Conservation (phyloP, 1,284 basidiomycete species). For the Ceratorhiza oryzae-sativae region DNA sequence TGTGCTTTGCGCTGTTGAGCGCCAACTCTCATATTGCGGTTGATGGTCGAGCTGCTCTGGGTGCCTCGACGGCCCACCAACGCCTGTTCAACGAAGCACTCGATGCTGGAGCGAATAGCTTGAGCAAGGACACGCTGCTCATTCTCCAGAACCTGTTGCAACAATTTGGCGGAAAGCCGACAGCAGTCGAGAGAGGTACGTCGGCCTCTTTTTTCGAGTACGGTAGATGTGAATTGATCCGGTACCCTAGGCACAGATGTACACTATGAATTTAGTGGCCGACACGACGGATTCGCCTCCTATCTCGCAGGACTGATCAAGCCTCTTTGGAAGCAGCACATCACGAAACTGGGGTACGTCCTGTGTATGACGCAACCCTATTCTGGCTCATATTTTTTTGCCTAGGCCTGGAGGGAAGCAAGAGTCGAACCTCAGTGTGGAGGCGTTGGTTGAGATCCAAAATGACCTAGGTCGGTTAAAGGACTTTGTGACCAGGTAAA, state of each 20-base stretch:
- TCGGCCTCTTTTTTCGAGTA: background rate
- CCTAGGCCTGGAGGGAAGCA: slow-evolving; percentile 58
- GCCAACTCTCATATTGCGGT: slow-evolving; percentile 37
- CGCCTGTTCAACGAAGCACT: slow-evolving; percentile 35
- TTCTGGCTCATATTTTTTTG: slow-evolving; percentile 35
- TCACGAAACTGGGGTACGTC: slow-evolving; percentile 68
- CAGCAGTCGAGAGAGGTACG: slow-evolving; percentile 30
- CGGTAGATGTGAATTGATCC: background rate
- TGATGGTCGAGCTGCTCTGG: slow-evolving; percentile 28
- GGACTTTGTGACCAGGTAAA: slow-evolving; percentile 64
- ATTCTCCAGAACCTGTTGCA: slow-evolving; percentile 31
- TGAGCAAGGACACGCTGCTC: slow-evolving; percentile 37
- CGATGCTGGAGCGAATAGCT: slow-evolving; percentile 23
- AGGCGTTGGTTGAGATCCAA: slow-evolving; percentile 71
- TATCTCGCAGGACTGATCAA: slow-evolving; percentile 87
- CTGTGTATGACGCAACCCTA: slow-evolving; percentile 28
- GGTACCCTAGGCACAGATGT: slow-evolving; percentile 34
- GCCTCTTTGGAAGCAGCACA: slow-evolving; percentile 85
- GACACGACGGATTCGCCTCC: slow-evolving; percentile 87
- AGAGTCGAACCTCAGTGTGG: slow-evolving; percentile 67
- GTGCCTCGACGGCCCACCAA: slow-evolving; percentile 6
- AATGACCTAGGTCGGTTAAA: slow-evolving; percentile 80
- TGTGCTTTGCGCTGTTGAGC: slow-evolving; percentile 82
- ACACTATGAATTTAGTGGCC: slow-evolving; percentile 69
- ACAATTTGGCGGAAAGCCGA: slow-evolving; percentile 41